Evolutionary conservation across 169 alveolate genomes (phyloP), one percentile per base, ranked within the genome.

Genomic region (Eimeria maxima): DNA sequence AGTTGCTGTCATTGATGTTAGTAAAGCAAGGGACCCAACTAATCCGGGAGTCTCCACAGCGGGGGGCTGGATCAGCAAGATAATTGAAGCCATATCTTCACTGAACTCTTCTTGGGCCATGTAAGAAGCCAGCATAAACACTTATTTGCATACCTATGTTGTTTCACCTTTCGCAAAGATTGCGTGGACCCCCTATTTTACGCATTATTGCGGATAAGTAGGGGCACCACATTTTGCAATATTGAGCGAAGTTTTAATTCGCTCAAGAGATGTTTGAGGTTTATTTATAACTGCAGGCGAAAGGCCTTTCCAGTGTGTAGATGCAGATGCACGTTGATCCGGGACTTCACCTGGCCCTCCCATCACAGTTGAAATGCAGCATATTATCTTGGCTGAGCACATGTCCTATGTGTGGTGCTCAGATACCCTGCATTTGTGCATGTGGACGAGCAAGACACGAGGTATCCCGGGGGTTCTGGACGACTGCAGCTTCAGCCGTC

Each of bases 401-500:
- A 11, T n/a, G 50, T 63, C 20, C 1, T 87, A 22, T 42, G 74
- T 55, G 27, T 55, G 63, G 13, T 83, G 76, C 81, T 38, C 93
- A 87, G 93, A 45, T 87, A 87, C 65, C 93, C 93, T 38, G 83
- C 83, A 6, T 87, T 87, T 87, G 93, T 87, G 29, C 93, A 87
- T 50, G 83, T 87, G 83, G 93, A 87, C 83, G 81, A 87, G 50
- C 81, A 60, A 33, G 93, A 87, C 29, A 63, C 83, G 74, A 87
- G 73, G 81, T 87, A 87, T 1, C 93, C 93, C 3, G 93, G 93
- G 42, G 93, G 93, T 3, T 87, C 93, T 7, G 65, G 93, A 44
- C 38, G 93, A 38, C 81, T 63, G 93, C 93, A 87, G 60, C 93
- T 87, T 50, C 93, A 87, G 65, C 93, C 93, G 67, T 87, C 93